Percentiles rank a stretch among this genome's conserved stretches.
Evolutionary conservation across 306 rosid genomes (phyloP).

Genomic region (Leucaena leucocephala): DNA sequence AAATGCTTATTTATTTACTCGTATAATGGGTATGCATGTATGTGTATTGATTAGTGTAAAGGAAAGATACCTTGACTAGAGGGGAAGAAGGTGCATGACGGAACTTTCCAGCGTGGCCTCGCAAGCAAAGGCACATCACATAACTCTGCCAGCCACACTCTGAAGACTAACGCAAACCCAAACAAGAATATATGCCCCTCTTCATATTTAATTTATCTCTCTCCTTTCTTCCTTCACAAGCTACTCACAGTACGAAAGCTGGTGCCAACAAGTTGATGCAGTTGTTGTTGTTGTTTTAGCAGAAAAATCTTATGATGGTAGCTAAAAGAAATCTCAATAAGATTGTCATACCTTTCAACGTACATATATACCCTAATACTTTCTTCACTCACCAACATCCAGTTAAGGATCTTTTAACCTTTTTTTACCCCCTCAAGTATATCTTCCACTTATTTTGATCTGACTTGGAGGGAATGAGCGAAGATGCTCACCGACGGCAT

Average conservation of each 20-base stretch:
- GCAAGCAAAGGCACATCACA: background rate
- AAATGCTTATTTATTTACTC: too few relatives aligned
- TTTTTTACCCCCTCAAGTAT: background rate
- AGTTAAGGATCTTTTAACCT: background rate
- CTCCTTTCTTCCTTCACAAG: conserved; percentile 6
- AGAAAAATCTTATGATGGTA: too few relatives aligned
- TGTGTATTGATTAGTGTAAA: background rate
- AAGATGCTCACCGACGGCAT: background rate
- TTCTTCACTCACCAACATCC: background rate
- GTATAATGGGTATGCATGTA: background rate
- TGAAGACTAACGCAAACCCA: background rate
- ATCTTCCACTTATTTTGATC: background rate
- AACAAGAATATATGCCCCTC: conserved; percentile 6
- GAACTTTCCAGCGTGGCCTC: conserved; percentile 11
- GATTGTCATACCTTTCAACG: background rate
- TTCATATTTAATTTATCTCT: background rate
- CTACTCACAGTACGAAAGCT: too few relatives aligned
- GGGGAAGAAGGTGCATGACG: background rate
- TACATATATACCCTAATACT: background rate
- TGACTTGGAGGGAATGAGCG: background rate
- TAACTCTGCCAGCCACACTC: background rate
- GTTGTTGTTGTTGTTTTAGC: too few relatives aligned
- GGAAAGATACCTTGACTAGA: background rate
- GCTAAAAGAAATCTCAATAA: too few relatives aligned
- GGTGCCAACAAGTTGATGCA: too few relatives aligned